Conservation (phyloP, 768 basidiomycete genomes). For the Suillus occidentalis region DNA sequence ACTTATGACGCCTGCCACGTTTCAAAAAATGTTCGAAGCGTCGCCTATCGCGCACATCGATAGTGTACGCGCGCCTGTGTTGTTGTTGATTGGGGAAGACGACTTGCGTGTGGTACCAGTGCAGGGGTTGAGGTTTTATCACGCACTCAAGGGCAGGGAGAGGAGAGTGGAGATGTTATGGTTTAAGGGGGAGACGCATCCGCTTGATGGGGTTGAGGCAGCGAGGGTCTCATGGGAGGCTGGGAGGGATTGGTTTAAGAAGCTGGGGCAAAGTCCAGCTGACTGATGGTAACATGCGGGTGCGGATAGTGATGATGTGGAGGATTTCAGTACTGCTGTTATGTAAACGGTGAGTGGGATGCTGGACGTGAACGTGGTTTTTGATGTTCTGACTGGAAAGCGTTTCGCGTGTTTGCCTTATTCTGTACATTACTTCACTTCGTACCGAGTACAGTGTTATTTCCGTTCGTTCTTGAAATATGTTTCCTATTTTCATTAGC, state of each 20-base stretch:
- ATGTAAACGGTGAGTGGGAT: conserved; percentile 51
- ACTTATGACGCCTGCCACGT: conserved; percentile 47
- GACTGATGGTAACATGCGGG: conserved; percentile 28
- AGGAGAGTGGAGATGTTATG: conserved; percentile 55
- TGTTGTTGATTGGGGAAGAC: conserved; percentile 57
- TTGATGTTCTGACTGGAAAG: neutral
- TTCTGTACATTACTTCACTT: neutral
- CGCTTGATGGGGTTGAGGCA: conserved; percentile 63
- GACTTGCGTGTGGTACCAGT: conserved; percentile 64
- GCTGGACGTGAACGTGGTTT: conserved; percentile 30
- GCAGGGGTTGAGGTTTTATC: conserved; percentile 64
- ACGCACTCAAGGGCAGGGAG: conserved; percentile 53
- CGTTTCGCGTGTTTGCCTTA: neutral
- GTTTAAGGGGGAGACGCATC: conserved; percentile 63
- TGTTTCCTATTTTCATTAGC: neutral
- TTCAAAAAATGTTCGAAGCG: conserved; percentile 41
- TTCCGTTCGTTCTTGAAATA: neutral
- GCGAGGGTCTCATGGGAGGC: conserved; percentile 54
- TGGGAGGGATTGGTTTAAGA: conserved; percentile 48
- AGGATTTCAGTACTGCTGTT: conserved; percentile 46
- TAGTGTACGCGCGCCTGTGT: conserved; percentile 49
- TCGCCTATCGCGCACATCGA: conserved; percentile 61
- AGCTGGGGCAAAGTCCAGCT: neutral
- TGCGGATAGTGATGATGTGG: conserved; percentile 40
- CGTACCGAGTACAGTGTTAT: neutral